These are phyloP conservation scores for Solanum microdontum DNA, from an alignment of 257 asterid species.

Conservation along the genomic window DNA sequence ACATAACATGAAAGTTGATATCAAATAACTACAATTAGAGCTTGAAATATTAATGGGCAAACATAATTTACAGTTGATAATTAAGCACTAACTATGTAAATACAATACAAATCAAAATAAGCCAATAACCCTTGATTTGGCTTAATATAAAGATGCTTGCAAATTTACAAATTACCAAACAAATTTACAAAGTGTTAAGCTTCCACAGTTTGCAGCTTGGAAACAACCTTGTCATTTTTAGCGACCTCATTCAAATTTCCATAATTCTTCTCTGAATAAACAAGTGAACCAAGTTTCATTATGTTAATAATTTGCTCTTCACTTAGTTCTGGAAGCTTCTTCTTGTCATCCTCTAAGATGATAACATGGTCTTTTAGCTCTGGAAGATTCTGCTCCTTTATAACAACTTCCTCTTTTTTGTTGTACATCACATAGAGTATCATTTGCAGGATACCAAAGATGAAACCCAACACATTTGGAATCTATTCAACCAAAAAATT, in stretches of 20 bases:
- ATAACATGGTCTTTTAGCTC: slow-evolving; percentile 6
- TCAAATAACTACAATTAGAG: not conserved
- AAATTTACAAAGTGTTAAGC: not conserved
- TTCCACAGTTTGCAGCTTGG: not conserved
- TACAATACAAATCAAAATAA: not conserved
- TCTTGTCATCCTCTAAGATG: slow-evolving; percentile 11
- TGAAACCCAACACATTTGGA: slow-evolving; percentile 48
- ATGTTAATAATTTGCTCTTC: slow-evolving; percentile 41
- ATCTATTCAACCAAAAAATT: slow-evolving; percentile 6
- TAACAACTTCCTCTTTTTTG: slow-evolving; percentile 8
- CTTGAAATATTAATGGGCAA: not conserved
- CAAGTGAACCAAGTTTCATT: slow-evolving; percentile 5
- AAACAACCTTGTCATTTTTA: not conserved
- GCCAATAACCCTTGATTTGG: not conserved
- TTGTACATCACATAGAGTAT: slow-evolving; percentile 28
- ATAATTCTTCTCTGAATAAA: not conserved
- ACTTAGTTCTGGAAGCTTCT: slow-evolving; percentile 18
- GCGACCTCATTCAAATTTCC: not conserved
- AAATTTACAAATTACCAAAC: not conserved
- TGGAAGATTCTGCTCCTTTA: slow-evolving; percentile 13
- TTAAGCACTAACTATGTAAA: not conserved
- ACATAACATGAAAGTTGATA: not conserved
- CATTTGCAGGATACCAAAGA: slow-evolving; percentile 40
- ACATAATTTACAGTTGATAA: not conserved
- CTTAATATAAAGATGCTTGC: not conserved